Base-by-base conservation (phyloP, 177 flowering plant species). In the Telopea speciosissima region DNA sequence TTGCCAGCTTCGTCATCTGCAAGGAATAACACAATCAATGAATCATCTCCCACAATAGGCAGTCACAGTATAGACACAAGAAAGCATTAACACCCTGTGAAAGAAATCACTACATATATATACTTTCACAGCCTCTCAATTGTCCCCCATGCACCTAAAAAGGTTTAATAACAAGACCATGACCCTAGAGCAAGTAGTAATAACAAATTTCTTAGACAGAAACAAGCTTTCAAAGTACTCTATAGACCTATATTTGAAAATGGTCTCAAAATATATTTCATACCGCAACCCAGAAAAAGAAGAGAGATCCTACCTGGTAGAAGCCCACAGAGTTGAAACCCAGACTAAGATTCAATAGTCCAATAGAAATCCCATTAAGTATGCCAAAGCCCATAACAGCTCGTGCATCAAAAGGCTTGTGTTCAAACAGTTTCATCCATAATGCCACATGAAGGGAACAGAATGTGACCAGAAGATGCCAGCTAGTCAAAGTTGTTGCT, bases 401-500 rank as follows among this genome's bases (percentile, higher is more conserved):
- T 83, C 87, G 85, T 26, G 88, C 79, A 76, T 94, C 97, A 80
- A 94, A 92, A 74, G 97, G 93, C 77, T 94, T 94, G 83, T 94
- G 98, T 63, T 94, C 98, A 74, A 92, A 94, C 36, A 89, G 78
- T 75, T 89, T 92, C 94, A 94, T 83, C 86, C 87, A 84, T 77
- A 89, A 72, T 56, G 98, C 97, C 79, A 88, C 88, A 75, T 94
- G 97, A 84, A 94, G 97, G 40, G 97, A 94, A 79, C 97, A 92
- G 75, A 94, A 92, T 5, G 98, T 94, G 17, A 94, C 98, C 73
- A 94, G 83, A 65, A 94, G 97, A 87, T 94, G 98, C 98, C 98
- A 94, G 82, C 98, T 94, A 66, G 98, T 94, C 89, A 94, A 82
- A 79, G 98, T 94, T 65, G 98, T 94, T 70, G 98, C 98, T 92